A percentile compares a stretch with the other conserved stretches of the same genome.
Evolutionary conservation across 352 stramenopile species (phyloP).

Genomic region (Phytophthora tubulina): DNA sequence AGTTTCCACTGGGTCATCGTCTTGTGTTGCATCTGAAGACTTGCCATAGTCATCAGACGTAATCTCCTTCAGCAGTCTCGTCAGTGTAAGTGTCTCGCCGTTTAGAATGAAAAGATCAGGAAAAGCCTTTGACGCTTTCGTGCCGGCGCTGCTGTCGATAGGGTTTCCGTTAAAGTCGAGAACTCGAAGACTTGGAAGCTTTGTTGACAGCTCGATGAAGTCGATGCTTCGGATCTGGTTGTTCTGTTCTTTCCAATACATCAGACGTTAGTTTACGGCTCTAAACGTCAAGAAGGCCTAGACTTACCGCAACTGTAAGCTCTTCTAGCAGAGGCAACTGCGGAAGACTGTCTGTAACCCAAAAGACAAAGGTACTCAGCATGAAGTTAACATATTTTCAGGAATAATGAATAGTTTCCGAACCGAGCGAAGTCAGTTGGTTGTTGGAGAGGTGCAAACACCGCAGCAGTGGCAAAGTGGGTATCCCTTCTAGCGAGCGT

Average conservation of each 20-base stretch:
- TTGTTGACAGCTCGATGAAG: slow-evolving; percentile 42
- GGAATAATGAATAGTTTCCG: not conserved
- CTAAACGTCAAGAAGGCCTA: not conserved
- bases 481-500: slow-evolving; percentile 51
- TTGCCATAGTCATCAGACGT: slow-evolving; percentile 9
- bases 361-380: not conserved
- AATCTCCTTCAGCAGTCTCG: slow-evolving; percentile 31
- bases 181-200: slow-evolving; percentile 61
- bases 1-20: not conserved
- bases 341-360: slow-evolving; percentile 50
- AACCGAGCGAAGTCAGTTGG: slow-evolving; percentile 57
- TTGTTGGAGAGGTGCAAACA: slow-evolving; percentile 66
- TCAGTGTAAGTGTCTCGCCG: slow-evolving; percentile 61
- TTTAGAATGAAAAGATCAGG: slow-evolving; percentile 63
- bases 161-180: slow-evolving; percentile 58
- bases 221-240: slow-evolving; percentile 64
- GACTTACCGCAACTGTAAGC: slow-evolving; percentile 54
- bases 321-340: slow-evolving; percentile 59
- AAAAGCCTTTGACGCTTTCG: slow-evolving; percentile 42
- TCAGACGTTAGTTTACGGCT: not conserved
- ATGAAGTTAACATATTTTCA: no score
- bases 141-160: slow-evolving; percentile 23
- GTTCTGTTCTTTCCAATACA: slow-evolving; percentile 41
- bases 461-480: slow-evolving; percentile 50
- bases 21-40: not conserved